Evolutionary conservation across 495 filamentous ascomycete species (phyloP), one percentile per base, ranked within the genome.

Genomic region (Coniosporium apollinis): DNA sequence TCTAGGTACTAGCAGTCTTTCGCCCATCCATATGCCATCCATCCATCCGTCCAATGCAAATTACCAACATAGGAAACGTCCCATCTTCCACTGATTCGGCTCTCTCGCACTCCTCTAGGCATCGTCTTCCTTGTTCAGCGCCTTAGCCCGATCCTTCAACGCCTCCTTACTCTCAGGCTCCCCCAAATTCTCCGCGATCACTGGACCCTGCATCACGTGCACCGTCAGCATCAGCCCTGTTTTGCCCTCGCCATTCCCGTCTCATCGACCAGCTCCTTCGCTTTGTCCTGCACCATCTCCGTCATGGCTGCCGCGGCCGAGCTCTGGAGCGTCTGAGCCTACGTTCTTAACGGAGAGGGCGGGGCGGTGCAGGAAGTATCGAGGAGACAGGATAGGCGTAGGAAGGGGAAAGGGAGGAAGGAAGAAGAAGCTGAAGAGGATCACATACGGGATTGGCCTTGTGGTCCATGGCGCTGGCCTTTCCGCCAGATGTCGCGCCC

Each of bases 81-180:
- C 22, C 7, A 26, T 26, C 22, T 26, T n/a, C 22, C 7, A 26
- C 6, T 6, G 6, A 26, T 26, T n/a, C 22, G 6, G 6, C 7
- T n/a, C 22, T 26, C 6, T 26, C n/a, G n/a, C n/a, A n/a, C n/a
- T n/a, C n/a, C n/a, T n/a, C n/a, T n/a, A n/a, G n/a, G n/a, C n/a
- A n/a, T n/a, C n/a, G n/a, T n/a, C n/a, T 28, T 54, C 43, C 39
- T 60, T 54, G 44, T 60, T 60, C 49, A 60, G 29, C 48, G 59
- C 57, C 39, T 54, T 52, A 13, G 51, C 46, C 29, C 56, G 33
- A 46, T 51, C 52, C 48, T 48, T 50, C 20, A 57, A 32, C 46
- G 52, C 56, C 42, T 60, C 57, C 46, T 57, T 59, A 36, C 42
- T 62, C 15, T 61, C 66, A 46, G 65, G 68, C 32, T 67, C 59